phyloP scores from a whole-genome alignment of 139 green algal species.

The Picochlorum sp. region DNA sequence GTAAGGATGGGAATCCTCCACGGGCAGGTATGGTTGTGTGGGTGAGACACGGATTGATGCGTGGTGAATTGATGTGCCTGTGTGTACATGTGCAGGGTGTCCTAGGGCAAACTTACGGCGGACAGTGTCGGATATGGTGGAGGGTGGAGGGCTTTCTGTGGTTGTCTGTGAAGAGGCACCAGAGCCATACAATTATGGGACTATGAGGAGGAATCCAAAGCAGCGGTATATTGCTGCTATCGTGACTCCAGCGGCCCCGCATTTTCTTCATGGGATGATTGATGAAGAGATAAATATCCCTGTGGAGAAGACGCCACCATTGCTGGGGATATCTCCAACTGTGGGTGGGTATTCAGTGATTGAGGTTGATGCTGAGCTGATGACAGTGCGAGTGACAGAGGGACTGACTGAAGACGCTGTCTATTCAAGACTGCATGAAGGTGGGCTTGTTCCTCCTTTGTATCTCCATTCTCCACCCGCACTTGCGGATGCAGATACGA shows the following conservation, averaged over 20 bases:
- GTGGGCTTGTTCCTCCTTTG: constrained; percentile 38
- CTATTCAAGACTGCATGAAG: constrained; percentile 36
- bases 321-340: constrained; percentile 28
- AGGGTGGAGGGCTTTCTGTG: constrained; percentile 42
- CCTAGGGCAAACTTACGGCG: constrained; percentile 54
- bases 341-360: constrained; percentile 51
- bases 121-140: constrained; percentile 50
- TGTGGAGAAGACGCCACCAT: constrained; percentile 22
- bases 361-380: constrained; percentile 36
- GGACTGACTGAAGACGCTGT: constrained; percentile 62
- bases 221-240: constrained; percentile 44
- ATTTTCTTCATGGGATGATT: constrained; percentile 48
- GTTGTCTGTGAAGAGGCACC: constrained; percentile 51
- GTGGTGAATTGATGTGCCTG: constrained; percentile 10
- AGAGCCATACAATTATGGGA: constrained; percentile 33
- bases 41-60: neutral
- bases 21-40: neutral
- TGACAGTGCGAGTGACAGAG: constrained; percentile 33
- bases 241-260: constrained; percentile 46
- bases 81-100: constrained; percentile 64
- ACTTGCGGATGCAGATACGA: constrained; percentile 5
- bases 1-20: constrained; percentile 5
- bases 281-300: constrained; percentile 27
- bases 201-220: constrained; percentile 34
- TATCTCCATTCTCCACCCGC: constrained; percentile 36